phyloP scores from a whole-genome alignment of 495 filamentous ascomycete genomes.

The Penicillium lagena region DNA sequence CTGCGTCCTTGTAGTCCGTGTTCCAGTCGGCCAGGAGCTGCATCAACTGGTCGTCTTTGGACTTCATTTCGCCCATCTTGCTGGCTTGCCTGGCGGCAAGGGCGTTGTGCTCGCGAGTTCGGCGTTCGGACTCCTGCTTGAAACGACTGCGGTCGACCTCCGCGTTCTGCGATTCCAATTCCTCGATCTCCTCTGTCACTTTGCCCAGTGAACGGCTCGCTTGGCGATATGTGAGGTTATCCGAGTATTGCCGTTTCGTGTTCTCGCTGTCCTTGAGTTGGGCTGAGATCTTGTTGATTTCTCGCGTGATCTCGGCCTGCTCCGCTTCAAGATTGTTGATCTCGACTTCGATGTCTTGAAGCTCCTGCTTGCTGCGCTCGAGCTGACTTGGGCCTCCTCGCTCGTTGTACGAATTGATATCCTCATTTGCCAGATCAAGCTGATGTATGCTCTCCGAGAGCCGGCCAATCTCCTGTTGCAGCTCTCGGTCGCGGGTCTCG shows the following conservation, averaged over 20 bases:
- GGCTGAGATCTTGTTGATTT: constrained; percentile 72
- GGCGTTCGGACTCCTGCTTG: constrained; percentile 57
- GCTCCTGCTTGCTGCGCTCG: constrained; percentile 58
- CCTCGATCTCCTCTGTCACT: constrained; percentile 62
- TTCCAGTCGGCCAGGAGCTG: constrained; percentile 71
- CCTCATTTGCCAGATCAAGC: constrained; percentile 63
- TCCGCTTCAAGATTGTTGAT: constrained; percentile 62
- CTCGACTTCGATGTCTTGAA: constrained; percentile 58
- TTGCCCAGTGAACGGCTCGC: constrained; percentile 58
- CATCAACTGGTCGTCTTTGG: constrained; percentile 72
- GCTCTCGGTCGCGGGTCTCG: constrained; percentile 62
- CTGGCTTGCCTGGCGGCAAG: constrained; percentile 54
- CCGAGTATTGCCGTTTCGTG: constrained; percentile 73
- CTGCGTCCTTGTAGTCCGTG: constrained; percentile 78
- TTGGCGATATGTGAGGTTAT: constrained; percentile 81
- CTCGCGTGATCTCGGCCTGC: constrained; percentile 54
- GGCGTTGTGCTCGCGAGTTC: constrained; percentile 53
- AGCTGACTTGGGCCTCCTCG: constrained; percentile 70
- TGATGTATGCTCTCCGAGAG: constrained; percentile 69
- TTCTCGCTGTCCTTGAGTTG: constrained; percentile 70
- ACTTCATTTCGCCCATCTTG: constrained; percentile 65
- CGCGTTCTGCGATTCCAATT: constrained; percentile 75
- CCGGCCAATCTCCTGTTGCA: constrained; percentile 64
- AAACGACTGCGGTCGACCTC: constrained; percentile 74
- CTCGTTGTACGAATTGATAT: constrained; percentile 75